phyloP scores from a whole-genome alignment of 2,329 filamentous ascomycete genomes.

The Ophiostoma montium region DNA sequence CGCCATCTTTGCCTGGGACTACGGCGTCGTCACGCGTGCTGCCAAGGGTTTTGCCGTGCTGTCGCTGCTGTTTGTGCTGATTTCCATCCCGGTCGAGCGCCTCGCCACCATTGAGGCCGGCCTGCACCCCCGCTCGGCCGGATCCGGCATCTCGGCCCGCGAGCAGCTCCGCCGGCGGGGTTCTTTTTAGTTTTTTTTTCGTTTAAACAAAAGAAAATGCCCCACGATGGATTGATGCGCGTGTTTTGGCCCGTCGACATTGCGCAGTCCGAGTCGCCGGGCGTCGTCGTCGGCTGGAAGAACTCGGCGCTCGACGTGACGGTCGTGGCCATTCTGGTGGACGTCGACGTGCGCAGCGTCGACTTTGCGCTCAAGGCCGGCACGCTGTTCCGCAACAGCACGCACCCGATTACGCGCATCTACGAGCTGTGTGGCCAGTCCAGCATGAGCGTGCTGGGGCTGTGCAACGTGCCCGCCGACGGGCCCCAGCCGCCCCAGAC shows the following conservation, averaged over 20 bases:
- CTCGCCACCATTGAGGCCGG: conserved; percentile 64
- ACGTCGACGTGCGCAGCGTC: conserved; percentile 76
- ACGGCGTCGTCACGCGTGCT: conserved; percentile 87
- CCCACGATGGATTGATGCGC: conserved; percentile 75
- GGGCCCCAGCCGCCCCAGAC: background rate
- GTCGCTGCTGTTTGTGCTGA: conserved; percentile 68
- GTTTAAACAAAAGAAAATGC: background rate
- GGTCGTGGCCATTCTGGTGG: conserved; percentile 76
- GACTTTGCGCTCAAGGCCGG: conserved; percentile 77
- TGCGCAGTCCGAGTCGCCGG: conserved; percentile 54
- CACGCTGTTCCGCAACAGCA: conserved; percentile 68
- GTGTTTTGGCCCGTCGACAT: conserved; percentile 96
- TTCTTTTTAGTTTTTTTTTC: conserved; percentile 54
- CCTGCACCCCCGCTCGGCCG: conserved; percentile 68
- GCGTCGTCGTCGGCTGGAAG: conserved; percentile 87
- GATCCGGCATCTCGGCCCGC: conserved; percentile 76
- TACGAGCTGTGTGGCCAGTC: conserved; percentile 72
- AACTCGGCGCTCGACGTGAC: conserved; percentile 87
- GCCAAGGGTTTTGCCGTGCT: conserved; percentile 74
- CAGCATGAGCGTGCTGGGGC: conserved; percentile 73
- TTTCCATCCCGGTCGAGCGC: conserved; percentile 72
- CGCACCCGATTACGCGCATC: conserved; percentile 66
- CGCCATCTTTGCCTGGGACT: conserved; percentile 93
- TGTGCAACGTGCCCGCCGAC: conserved; percentile 49
- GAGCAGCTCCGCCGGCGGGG: conserved; percentile 90